A percentile compares a stretch with the other conserved stretches of the same genome.
Evolutionary conservation across 768 basidiomycete genomes (phyloP).

Genomic region (Leccinellum albellum): DNA sequence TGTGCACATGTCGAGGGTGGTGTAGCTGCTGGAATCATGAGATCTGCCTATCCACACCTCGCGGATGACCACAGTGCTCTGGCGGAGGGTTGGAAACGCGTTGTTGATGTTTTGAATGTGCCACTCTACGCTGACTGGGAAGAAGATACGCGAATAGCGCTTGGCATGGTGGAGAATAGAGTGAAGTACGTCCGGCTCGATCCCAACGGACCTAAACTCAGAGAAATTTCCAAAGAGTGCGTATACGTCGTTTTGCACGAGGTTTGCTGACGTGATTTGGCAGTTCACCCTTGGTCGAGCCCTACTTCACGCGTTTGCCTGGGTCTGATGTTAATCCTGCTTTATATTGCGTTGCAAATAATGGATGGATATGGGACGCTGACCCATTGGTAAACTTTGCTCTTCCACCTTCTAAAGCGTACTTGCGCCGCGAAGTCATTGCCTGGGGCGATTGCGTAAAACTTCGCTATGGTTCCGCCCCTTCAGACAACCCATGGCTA

Average conservation of each 20-base stretch:
- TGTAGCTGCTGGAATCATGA: conserved; percentile 70
- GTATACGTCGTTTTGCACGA: conserved; percentile 26
- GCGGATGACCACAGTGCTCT: conserved; percentile 47
- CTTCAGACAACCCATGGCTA: conserved; percentile 85
- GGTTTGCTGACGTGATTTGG: conserved; percentile 5
- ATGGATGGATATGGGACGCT: conserved; percentile 99
- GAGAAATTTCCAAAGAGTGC: conserved; percentile 71
- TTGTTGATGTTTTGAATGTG: conserved; percentile 87
- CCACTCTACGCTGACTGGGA: conserved; percentile 85
- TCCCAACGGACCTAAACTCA: conserved; percentile 76
- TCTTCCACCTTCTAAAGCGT: conserved; percentile 85
- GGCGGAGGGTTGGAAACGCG: conserved; percentile 65
- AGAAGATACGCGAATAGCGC: conserved; percentile 70
- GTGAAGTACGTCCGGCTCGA: conserved; percentile 81
- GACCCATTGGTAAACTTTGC: conserved; percentile 96
- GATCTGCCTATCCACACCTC: conserved; percentile 57
- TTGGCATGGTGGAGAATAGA: conserved; percentile 72
- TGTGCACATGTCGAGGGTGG: conserved; percentile 59
- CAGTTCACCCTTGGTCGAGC: conserved; percentile 83
- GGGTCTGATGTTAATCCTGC: conserved; percentile 48
- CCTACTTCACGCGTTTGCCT: conserved; percentile 86
- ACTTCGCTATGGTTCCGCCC: conserved; percentile 83
- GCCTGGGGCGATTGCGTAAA: conserved; percentile 99
- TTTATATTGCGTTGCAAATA: conserved; percentile 86
- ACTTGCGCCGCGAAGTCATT: conserved; percentile 93